Evolutionary conservation across 768 basidiomycete species (phyloP).

Genomic region (Tylopilus plumbeoviolaceoides): DNA sequence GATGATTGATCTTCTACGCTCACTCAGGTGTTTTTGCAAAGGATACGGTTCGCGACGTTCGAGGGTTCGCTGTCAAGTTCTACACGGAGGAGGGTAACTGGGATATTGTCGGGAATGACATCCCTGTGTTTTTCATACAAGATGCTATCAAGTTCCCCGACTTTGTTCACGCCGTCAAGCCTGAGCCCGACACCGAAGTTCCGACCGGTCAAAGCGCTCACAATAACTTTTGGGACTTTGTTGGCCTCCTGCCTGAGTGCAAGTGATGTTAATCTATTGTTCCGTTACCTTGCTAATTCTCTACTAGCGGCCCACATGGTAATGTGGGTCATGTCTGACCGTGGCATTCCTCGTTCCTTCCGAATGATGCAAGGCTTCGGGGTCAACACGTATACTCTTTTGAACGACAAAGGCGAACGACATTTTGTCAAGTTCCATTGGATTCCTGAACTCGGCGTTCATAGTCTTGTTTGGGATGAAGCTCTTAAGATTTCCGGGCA

Average conservation of each 20-base stretch:
- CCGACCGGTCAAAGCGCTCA: constrained; percentile 67
- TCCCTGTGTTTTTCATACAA: constrained; percentile 81
- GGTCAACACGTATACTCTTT: constrained; percentile 79
- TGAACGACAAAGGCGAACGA: constrained; percentile 62
- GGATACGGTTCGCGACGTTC: constrained; percentile 79
- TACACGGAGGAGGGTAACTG: constrained; percentile 85
- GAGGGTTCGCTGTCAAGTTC: constrained; percentile 82
- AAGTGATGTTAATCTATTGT: constrained; percentile 8
- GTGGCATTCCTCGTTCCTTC: constrained; percentile 78
- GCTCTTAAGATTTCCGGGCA: constrained; percentile 78
- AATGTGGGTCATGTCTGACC: constrained; percentile 85
- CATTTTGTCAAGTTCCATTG: constrained; percentile 90
- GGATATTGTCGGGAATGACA: constrained; percentile 84
- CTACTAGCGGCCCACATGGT: constrained; percentile 61
- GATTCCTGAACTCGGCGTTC: constrained; percentile 76
- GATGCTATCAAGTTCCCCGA: constrained; percentile 85
- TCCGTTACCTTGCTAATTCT: constrained; percentile 14
- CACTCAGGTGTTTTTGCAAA: constrained; percentile 19
- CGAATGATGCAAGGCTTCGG: constrained; percentile 90
- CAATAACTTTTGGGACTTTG: constrained; percentile 89
- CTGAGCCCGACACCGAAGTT: constrained; percentile 81
- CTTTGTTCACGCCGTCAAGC: constrained; percentile 79
- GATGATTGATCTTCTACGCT: neutral
- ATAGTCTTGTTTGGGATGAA: constrained; percentile 87
- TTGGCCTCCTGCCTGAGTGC: constrained; percentile 66